Evolutionary conservation across 352 stramenopile species (phyloP).

Genomic region (Pythium aquatile): DNA sequence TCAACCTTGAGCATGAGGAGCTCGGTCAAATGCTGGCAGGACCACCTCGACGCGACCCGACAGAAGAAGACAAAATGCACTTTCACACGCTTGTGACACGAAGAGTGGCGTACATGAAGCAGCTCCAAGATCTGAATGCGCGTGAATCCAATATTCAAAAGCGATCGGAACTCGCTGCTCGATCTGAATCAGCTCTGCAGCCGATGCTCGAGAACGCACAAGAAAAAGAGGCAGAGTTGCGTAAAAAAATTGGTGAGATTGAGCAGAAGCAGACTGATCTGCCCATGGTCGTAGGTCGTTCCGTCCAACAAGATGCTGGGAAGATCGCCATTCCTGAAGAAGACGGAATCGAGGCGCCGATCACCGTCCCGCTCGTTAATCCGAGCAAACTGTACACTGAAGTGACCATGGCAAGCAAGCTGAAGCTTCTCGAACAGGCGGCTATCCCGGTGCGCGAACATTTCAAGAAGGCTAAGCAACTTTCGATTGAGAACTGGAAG

Average conservation of each 20-base stretch:
- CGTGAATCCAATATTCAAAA: conserved; percentile 49
- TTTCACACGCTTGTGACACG: conserved; percentile 57
- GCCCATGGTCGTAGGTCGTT: conserved; percentile 56
- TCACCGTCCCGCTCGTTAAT: conserved; percentile 32
- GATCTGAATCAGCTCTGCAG: conserved; percentile 42
- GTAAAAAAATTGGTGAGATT: conserved; percentile 30
- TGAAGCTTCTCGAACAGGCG: conserved; percentile 55
- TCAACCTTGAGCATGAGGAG: conserved; percentile 47
- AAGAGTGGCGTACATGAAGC: conserved; percentile 41
- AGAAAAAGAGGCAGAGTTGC: conserved; percentile 24
- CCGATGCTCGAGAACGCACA: conserved; percentile 35
- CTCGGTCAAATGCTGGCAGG: conserved; percentile 46
- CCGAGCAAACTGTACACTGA: conserved; percentile 41
- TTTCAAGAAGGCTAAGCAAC: conserved; percentile 48
- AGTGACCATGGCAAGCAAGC: conserved; percentile 61
- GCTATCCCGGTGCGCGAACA: conserved; percentile 52
- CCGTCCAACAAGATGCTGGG: conserved; percentile 34
- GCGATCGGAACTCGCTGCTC: conserved; percentile 36
- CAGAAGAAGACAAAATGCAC: conserved; percentile 54
- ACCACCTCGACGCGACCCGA: conserved; percentile 60
- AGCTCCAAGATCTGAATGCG: conserved; percentile 44
- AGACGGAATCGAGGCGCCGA: background rate
- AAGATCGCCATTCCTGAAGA: background rate
- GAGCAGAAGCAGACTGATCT: conserved; percentile 39
- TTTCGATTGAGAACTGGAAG: conserved; percentile 64